Evolutionary conservation across 208 protist species (phyloP), one percentile per base, ranked within the genome.

Genomic region (Trypanosoma mega): DNA sequence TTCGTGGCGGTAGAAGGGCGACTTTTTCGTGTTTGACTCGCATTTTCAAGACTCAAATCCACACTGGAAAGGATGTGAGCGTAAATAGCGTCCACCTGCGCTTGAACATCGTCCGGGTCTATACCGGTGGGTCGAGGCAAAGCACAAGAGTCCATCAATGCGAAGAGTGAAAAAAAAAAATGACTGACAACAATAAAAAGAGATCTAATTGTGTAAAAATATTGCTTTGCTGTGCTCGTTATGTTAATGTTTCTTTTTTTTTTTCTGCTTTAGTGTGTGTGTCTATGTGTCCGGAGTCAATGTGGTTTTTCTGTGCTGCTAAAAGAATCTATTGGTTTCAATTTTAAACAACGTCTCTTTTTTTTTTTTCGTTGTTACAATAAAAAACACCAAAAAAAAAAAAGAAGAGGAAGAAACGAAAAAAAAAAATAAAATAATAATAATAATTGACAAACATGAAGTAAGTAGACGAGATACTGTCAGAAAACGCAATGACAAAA

Each of bases 81-180:
- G 29, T 70, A 70, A 29, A 70, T 33, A 1, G n/a, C 24, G 14
- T 70, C 64, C 36, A 58, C 64, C 30, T 70, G 64, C 21, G 48
- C 27, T 43, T 70, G 53, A 29, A 70, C 12, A 52, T 58, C 48
- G 6, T 36, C 37, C 9, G 37, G 44, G 30, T 63, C 47, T 12
- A 70, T 20, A 27, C 36, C 48, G 5, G 9, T 24, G 16, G 21
- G 8, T 57, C 20, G 11, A 57, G 6, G 34, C 12, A 12, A 39
- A 39, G 12, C 8, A 12, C 34, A 6, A 39, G 12, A 39, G 12
- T 39, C 34, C 34, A 39, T 39, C 34, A 16, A 39, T 39, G n/a
- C 36, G 37, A 16, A 39, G 12, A 39, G 34, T 39, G 34, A 39
- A 39, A 39, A 39, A 39, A 39, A 39, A 39, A 39, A 39, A 39